Percentiles rank a stretch among this genome's conserved stretches.
Evolutionary conservation across 768 basidiomycete species (phyloP).

Genomic region (Russula ochroleuca): DNA sequence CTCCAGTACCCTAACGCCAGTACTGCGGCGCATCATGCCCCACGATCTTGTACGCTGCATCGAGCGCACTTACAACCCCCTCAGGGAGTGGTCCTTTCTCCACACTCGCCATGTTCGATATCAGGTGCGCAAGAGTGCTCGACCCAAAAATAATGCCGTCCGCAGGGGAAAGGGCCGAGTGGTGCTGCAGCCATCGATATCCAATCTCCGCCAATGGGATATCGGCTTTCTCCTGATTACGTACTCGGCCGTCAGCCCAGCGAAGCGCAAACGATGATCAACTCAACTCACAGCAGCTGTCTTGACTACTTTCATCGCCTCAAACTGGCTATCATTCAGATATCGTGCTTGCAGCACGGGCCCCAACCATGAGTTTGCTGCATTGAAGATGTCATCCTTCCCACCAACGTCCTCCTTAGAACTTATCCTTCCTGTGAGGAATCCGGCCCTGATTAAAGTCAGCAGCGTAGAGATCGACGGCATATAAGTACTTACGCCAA

Average conservation of each 20-base stretch:
- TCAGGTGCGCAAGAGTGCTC: background rate
- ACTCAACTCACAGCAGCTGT: background rate
- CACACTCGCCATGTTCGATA: background rate
- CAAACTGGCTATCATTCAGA: background rate
- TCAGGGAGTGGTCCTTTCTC: background rate
- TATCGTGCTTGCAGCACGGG: background rate
- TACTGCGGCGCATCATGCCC: background rate
- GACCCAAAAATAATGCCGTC: conserved; percentile 1
- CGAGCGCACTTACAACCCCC: background rate
- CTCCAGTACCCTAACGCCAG: conserved; percentile 1
- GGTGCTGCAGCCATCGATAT: background rate
- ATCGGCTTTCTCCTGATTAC: background rate
- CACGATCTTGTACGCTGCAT: background rate
- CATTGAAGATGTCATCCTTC: background rate
- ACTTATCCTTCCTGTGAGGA: background rate
- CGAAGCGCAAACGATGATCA: background rate
- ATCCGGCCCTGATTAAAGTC: background rate
- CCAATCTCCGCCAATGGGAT: background rate
- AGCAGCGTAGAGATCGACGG: background rate
- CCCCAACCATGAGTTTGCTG: background rate
- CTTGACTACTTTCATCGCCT: background rate
- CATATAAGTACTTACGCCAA: background rate
- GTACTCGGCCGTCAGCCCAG: background rate
- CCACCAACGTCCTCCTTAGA: background rate
- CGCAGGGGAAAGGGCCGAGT: background rate